These are phyloP conservation scores for Endocalyx cinctus DNA, from an alignment of 2,329 filamentous ascomycete species.

Conservation along the genomic window DNA sequence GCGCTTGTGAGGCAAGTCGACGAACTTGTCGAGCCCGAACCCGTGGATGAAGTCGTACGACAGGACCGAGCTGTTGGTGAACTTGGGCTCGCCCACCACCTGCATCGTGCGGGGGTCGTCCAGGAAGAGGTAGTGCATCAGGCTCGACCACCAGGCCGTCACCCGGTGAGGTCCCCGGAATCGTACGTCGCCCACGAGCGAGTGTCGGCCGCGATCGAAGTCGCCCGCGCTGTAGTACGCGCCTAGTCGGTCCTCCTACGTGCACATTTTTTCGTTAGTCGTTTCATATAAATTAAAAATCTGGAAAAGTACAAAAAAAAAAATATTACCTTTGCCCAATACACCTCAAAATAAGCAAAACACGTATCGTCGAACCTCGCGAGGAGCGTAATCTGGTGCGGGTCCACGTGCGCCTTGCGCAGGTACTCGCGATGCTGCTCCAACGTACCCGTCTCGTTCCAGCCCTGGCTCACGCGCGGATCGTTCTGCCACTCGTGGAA, in stretches of 20 bases:
- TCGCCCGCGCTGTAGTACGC: slow-evolving; percentile 52
- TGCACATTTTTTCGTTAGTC: not conserved
- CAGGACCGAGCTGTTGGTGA: slow-evolving; percentile 64
- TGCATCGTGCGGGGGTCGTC: slow-evolving; percentile 54
- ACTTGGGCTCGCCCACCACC: slow-evolving; percentile 67
- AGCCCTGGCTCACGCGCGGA: slow-evolving; percentile 72
- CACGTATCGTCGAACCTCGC: slow-evolving; percentile 65
- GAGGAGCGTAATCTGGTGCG: slow-evolving; percentile 66
- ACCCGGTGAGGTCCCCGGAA: slow-evolving; percentile 59
- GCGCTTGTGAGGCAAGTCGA: slow-evolving; percentile 69
- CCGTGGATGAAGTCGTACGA: slow-evolving; percentile 73
- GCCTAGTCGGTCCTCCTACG: slow-evolving; percentile 50
- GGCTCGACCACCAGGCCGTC: slow-evolving; percentile 56
- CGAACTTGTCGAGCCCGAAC: slow-evolving; percentile 66
- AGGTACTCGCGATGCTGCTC: slow-evolving; percentile 73
- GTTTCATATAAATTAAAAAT: slow-evolving; percentile 2
- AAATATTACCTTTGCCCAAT: slow-evolving; percentile 60
- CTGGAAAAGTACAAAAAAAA: not conserved
- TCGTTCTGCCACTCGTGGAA: slow-evolving; percentile 84
- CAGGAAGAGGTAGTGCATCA: slow-evolving; percentile 60
- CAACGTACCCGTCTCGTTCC: slow-evolving; percentile 73
- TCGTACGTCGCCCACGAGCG: slow-evolving; percentile 53
- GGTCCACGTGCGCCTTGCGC: slow-evolving; percentile 62
- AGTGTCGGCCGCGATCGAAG: slow-evolving; percentile 56
- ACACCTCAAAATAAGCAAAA: slow-evolving; percentile 78